Base-by-base conservation (phyloP, 177 flowering plant species). In the Vitis hybrid region DNA sequence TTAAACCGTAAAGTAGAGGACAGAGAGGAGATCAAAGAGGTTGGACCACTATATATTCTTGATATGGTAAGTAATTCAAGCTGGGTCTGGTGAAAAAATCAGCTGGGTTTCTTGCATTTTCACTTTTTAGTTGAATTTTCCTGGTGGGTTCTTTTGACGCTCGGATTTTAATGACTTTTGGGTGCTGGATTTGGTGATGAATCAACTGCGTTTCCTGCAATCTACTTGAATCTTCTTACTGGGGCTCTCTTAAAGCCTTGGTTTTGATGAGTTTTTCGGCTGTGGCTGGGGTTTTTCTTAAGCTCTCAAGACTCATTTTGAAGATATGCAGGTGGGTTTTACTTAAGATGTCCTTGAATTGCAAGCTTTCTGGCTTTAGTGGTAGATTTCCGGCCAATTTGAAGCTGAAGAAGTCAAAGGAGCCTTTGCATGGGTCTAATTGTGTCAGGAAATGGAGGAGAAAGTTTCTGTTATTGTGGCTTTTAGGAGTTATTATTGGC, bases 291-390 rank as follows among this genome's bases (percentile, higher is more conserved):
- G 65, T 75, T 70, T 68, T 83, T 59, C 75, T 83, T 53, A 79
- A 81, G 82, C 76, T 85, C 66, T 82, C 82, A 38, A 77, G 79
- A 63, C 66, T 78, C 17, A 74, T 83, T 59, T 63, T 82, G 73
- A 83, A 75, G 77, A 82, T 78, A 80, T 79, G 83, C 75, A 70
- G 74, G 82, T 86, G 85, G 86, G 74, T 78, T 82, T 73, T 83
- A 70, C 76, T 78, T 44, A 83, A 70, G 44, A 89, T 91, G 95
- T 82, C 92, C 66, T 69, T 81, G 72, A 80, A 83, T 82, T 77
- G 82, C 79, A 83, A 81, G 74, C 50, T 74, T 18, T 76, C 80
- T 75, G 77, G 79, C 17, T 73, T 67, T 67, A 83, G 74, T 76
- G 79, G 82, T 24, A 75, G 59, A 17, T 58, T 83, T 3, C 54